A percentile compares a stretch with the other conserved stretches of the same genome.
phyloP scores from a whole-genome alignment of 345 rosid genomes.

The Ceriops zippeliana region DNA sequence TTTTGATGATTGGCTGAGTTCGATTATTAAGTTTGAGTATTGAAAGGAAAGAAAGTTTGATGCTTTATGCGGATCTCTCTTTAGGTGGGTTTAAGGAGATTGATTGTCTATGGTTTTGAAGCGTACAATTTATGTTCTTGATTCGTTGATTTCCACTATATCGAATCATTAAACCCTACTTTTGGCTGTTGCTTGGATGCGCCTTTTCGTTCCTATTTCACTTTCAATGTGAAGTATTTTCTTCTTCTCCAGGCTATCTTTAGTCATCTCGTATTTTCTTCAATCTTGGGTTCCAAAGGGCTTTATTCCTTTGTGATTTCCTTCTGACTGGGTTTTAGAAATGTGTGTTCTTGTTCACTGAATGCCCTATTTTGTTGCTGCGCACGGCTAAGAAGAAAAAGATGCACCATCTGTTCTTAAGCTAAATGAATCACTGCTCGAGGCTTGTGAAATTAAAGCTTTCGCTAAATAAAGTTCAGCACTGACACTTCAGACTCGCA shows the following conservation, averaged over 20 bases:
- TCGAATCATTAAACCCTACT: conserved; percentile 6
- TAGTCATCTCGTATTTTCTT: background rate
- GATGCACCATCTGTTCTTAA: background rate
- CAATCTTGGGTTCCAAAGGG: background rate
- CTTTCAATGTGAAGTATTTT: background rate
- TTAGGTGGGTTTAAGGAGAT: conserved; percentile 5
- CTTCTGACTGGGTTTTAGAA: background rate
- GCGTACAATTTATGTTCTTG: background rate
- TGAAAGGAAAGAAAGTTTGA: conserved; percentile 6
- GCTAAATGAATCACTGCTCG: background rate
- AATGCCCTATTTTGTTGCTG: background rate
- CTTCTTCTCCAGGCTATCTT: background rate
- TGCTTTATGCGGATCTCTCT: conserved; percentile 20
- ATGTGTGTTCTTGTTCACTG: background rate
- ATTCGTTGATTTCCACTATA: background rate
- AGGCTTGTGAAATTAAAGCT: background rate
- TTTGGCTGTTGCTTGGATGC: background rate
- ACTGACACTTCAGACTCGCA: background rate
- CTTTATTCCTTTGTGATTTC: background rate
- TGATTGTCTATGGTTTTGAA: background rate
- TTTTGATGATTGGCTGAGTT: conserved; percentile 6
- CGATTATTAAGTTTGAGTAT: background rate
- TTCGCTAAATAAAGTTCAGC: background rate
- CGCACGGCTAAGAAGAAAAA: background rate
- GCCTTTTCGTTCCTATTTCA: conserved; percentile 4